Evolutionary conservation across 192 early-diverging fungal species (phyloP).

Genomic region (Neocallimastix lanati): DNA sequence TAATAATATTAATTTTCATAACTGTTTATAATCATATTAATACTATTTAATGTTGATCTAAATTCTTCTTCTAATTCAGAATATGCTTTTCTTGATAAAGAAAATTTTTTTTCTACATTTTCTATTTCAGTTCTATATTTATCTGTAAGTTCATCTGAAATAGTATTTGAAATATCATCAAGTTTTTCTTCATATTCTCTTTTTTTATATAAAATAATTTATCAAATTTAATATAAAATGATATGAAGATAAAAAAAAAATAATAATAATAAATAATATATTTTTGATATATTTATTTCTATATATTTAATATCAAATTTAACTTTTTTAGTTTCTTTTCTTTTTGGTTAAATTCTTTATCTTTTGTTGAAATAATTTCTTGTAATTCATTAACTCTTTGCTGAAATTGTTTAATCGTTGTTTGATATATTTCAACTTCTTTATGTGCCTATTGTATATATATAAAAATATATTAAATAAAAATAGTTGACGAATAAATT

Average conservation of each 20-base stretch:
- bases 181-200: not conserved
- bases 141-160: not conserved
- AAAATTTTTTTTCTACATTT: conserved; percentile 3
- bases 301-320: not conserved
- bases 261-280: no score
- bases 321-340: not conserved
- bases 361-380: not conserved
- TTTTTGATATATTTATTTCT: not conserved
- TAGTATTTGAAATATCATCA: not conserved
- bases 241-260: no score
- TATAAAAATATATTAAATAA: not conserved
- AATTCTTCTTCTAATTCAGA: conserved; percentile 19
- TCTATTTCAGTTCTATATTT: conserved; percentile 14
- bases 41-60: conserved; percentile 12
- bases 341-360: not conserved
- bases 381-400: not conserved
- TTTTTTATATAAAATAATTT: not conserved
- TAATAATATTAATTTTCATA: no score
- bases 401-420: not conserved
- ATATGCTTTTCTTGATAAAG: conserved; percentile 8
- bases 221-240: no score
- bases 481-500: not conserved
- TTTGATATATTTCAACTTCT: not conserved
- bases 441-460: not conserved
- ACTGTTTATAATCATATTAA: no score